These are phyloP conservation scores for Tinospora cordifolia DNA, from an alignment of 164 flowering plant species.

Conservation along the genomic window DNA sequence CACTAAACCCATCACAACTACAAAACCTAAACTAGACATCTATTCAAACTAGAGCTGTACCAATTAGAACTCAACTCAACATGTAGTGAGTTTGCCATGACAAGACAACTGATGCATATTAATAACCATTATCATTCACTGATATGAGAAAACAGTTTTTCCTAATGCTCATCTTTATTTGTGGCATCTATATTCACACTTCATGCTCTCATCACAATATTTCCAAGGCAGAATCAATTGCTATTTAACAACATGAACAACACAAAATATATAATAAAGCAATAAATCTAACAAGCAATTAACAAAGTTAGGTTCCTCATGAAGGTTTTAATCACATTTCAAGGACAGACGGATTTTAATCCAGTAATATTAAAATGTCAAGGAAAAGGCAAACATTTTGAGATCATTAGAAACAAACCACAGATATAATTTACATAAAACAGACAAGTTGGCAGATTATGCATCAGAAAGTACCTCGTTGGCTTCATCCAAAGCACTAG, in stretches of 20 bases:
- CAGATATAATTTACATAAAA: not conserved
- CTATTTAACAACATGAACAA: not conserved
- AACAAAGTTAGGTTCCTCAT: not conserved
- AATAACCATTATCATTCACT: no score
- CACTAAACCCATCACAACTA: no score
- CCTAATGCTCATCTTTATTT: no score
- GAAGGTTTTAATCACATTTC: not conserved
- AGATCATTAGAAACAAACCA: not conserved
- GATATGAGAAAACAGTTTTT: no score
- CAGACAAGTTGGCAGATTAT: constrained; percentile 2
- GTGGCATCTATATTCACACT: not conserved
- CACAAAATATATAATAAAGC: not conserved
- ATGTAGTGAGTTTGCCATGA: not conserved
- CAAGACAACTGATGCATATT: not conserved
- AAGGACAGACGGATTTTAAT: not conserved
- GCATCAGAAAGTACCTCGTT: constrained; percentile 58
- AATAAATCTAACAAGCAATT: not conserved
- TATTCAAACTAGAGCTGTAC: no score
- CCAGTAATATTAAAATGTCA: no score
- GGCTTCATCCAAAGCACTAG: constrained; percentile 90
- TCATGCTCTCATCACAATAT: not conserved
- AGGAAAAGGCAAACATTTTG: not conserved
- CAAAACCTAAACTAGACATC: no score
- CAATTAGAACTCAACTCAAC: not conserved
- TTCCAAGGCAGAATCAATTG: not conserved